Evolutionary conservation across 805 yeast species (phyloP).

Genomic region (Ogataea salicorniae): DNA sequence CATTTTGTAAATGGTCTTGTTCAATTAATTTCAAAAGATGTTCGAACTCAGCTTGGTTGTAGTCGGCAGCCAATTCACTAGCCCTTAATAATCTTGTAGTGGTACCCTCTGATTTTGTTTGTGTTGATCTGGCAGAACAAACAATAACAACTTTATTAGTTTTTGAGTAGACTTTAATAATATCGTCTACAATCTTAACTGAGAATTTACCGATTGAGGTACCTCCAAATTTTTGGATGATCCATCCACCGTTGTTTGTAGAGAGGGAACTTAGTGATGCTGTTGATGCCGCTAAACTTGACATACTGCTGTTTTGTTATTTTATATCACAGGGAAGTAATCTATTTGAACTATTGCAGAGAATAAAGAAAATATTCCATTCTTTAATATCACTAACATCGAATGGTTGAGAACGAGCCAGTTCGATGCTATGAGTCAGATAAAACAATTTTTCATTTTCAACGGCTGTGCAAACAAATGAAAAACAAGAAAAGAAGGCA

Average conservation of each 20-base stretch:
- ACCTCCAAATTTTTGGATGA: constrained; percentile 95
- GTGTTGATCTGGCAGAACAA: constrained; percentile 90
- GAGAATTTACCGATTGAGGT: constrained; percentile 96
- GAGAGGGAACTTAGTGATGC: constrained; percentile 17
- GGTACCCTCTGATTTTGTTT: constrained; percentile 92
- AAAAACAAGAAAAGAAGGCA: too few species aligned
- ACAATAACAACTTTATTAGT: constrained; percentile 80
- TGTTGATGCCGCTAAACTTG: constrained; percentile 20
- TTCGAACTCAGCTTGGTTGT: constrained; percentile 46
- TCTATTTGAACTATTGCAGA: too few species aligned
- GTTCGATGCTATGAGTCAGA: background rate
- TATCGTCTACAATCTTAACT: constrained; percentile 75
- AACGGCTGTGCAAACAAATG: too few species aligned
- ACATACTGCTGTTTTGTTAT: constrained; percentile 7
- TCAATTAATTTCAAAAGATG: constrained; percentile 60
- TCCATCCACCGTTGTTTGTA: constrained; percentile 42
- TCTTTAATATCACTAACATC: background rate
- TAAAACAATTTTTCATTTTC: too few species aligned
- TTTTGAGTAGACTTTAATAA: constrained; percentile 62
- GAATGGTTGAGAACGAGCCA: background rate
- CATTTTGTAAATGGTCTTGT: constrained; percentile 75
- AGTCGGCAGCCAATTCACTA: constrained; percentile 71
- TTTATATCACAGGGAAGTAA: background rate
- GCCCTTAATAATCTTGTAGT: constrained; percentile 80
- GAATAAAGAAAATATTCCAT: background rate